Conservation (phyloP, 345 rosid species). For the Salix arbutifolia region DNA sequence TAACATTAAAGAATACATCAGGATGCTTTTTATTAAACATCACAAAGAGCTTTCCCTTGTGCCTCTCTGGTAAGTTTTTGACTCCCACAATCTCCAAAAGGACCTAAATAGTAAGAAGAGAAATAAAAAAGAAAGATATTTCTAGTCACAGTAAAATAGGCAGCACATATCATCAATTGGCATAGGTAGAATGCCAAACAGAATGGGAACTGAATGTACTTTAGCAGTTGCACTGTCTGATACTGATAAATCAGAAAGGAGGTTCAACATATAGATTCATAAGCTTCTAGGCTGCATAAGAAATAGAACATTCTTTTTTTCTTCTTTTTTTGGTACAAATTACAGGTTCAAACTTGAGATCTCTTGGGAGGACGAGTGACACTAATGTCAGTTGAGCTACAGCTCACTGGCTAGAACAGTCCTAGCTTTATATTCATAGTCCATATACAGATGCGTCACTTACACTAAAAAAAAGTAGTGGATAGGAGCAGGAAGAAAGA, state of each 20-base stretch:
- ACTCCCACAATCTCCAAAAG: slow-evolving; percentile 66
- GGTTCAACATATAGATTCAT: background rate
- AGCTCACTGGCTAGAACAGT: background rate
- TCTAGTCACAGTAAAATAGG: background rate
- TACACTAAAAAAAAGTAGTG: background rate
- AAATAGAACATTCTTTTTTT: no score
- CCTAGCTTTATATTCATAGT: background rate
- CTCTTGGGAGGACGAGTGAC: background rate
- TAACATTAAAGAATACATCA: slow-evolving; percentile 56
- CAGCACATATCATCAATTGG: background rate
- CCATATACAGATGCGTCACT: background rate
- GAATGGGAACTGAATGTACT: background rate
- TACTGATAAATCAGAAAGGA: background rate
- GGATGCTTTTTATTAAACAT: slow-evolving; percentile 61
- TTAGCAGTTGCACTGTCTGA: background rate
- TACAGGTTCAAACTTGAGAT: background rate
- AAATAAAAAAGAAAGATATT: background rate
- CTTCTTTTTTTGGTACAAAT: background rate
- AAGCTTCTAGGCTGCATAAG: background rate
- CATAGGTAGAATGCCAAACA: background rate
- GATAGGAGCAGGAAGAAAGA: background rate
- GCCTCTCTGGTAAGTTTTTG: slow-evolving; percentile 59
- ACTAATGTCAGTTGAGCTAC: background rate
- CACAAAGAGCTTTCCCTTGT: slow-evolving; percentile 60
- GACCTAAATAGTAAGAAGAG: slow-evolving; percentile 35